Percentiles rank a stretch among this genome's conserved stretches.
phyloP scores from a whole-genome alignment of 352 stramenopile genomes.

The Globisporangium solare region DNA sequence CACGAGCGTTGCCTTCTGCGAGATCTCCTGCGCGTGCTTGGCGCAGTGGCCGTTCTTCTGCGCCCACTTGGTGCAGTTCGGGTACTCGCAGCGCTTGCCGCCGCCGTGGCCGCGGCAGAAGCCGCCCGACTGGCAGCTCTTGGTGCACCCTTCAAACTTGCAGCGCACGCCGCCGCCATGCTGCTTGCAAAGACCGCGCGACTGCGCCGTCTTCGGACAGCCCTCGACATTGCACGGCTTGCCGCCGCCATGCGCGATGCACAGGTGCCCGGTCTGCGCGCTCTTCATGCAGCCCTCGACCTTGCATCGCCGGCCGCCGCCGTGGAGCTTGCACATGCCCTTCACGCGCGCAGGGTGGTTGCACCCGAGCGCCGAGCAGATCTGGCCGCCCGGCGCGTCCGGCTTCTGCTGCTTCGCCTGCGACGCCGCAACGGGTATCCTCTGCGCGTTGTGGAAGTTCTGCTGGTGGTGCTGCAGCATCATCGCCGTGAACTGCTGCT shows the following conservation, averaged over 20 bases:
- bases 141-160: conserved; percentile 85
- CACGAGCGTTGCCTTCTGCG: conserved; percentile 27
- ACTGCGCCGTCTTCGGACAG: conserved; percentile 84
- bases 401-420: conserved; percentile 55
- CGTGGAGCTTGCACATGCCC: conserved; percentile 86
- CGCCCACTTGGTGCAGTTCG: conserved; percentile 83
- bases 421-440: conserved; percentile 28
- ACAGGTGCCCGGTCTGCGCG: conserved; percentile 78
- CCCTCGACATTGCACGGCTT: conserved; percentile 83
- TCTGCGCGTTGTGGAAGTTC: conserved; percentile 24
- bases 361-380: conserved; percentile 74
- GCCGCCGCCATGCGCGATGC: conserved; percentile 79
- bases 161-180: conserved; percentile 81
- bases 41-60: conserved; percentile 86
- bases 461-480: conserved; percentile 52
- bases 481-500: conserved; percentile 55
- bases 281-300: conserved; percentile 88
- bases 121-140: conserved; percentile 82
- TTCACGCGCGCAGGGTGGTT: conserved; percentile 75
- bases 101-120: conserved; percentile 82
- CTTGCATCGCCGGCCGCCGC: conserved; percentile 75
- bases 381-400: conserved; percentile 44
- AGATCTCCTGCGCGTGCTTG: conserved; percentile 83
- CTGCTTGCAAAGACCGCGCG: conserved; percentile 78
- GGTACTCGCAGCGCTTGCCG: conserved; percentile 82